A percentile compares a stretch with the other conserved stretches of the same genome.
Conservation (phyloP, 192 early-diverging fungal genomes). For the Coemansia interrupta region DNA sequence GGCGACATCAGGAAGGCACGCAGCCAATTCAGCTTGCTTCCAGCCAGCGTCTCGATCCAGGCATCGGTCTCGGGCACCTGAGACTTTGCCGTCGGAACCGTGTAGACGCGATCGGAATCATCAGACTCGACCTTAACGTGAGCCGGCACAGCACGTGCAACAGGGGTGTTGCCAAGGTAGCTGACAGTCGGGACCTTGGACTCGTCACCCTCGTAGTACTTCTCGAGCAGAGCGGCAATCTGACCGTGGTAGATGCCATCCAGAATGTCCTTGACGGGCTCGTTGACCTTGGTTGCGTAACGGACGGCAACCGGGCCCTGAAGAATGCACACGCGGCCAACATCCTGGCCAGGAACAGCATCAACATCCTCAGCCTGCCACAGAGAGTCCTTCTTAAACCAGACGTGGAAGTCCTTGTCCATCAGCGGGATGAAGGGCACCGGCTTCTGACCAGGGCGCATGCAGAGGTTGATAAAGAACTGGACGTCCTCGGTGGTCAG, state of each 20-base stretch:
- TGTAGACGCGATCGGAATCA: constrained; percentile 21
- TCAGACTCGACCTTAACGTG: constrained; percentile 16
- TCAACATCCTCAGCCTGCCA: constrained; percentile 93
- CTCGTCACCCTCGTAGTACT: constrained; percentile 69
- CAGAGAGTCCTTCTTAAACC: constrained; percentile 98
- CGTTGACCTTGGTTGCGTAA: constrained; percentile 75
- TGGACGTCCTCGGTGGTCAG: constrained; percentile 38
- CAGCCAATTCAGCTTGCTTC: constrained; percentile 74
- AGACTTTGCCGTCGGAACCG: constrained; percentile 12
- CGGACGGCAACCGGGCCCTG: constrained; percentile 86
- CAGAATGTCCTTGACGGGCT: constrained; percentile 88
- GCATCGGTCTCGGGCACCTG: constrained; percentile 17
- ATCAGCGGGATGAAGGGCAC: constrained; percentile 89
- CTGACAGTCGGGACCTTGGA: constrained; percentile 69
- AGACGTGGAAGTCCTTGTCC: constrained; percentile 92
- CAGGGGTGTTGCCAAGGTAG: constrained; percentile 58
- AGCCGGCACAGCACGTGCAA: constrained; percentile 13
- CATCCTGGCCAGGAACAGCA: constrained; percentile 85
- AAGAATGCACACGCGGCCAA: constrained; percentile 81
- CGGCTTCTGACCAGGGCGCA: constrained; percentile 73
- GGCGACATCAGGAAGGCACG: constrained; percentile 75
- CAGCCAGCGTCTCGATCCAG: constrained; percentile 62
- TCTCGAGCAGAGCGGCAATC: constrained; percentile 68
- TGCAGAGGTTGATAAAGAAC: constrained; percentile 45
- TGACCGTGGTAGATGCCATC: constrained; percentile 81